Evolutionary conservation across 495 filamentous ascomycete genomes (phyloP).

Genomic region (Lasiosphaeriaceae sp.): DNA sequence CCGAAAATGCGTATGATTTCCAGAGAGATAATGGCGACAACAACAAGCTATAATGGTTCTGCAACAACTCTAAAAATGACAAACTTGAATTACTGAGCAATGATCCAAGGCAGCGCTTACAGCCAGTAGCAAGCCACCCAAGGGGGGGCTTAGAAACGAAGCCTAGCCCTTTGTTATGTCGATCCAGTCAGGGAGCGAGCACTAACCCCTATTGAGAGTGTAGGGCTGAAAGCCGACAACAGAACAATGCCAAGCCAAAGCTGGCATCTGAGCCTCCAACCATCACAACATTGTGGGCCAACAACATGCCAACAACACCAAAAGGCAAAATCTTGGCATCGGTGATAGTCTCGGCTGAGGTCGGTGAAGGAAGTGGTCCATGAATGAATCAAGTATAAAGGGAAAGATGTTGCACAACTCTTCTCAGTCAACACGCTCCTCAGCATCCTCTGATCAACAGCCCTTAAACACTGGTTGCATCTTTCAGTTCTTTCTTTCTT

Average conservation of each 20-base stretch:
- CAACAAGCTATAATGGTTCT: too few relatives aligned
- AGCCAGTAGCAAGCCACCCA: too few relatives aligned
- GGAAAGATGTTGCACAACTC: not conserved
- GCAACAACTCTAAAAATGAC: too few relatives aligned
- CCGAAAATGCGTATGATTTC: too few relatives aligned
- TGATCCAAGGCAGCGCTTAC: too few relatives aligned
- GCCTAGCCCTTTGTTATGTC: too few relatives aligned
- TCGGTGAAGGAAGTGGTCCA: not conserved
- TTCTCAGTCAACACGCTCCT: not conserved
- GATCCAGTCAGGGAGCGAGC: too few relatives aligned
- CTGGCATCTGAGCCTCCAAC: not conserved
- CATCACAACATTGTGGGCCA: not conserved
- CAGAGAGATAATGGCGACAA: too few relatives aligned
- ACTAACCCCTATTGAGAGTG: not conserved
- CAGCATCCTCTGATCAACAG: not conserved
- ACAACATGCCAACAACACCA: not conserved
- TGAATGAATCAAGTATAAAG: not conserved
- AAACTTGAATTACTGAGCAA: too few relatives aligned
- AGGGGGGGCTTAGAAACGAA: too few relatives aligned
- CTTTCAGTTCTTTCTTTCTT: not conserved
- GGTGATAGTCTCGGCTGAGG: too few relatives aligned
- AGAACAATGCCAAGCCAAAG: not conserved
- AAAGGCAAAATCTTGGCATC: too few relatives aligned
- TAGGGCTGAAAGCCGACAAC: not conserved
- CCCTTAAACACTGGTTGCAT: not conserved